Evolutionary conservation across 2,329 filamentous ascomycete genomes (phyloP), one percentile per base, ranked within the genome.

Genomic region (Colletotrichum gloeosporioides): DNA sequence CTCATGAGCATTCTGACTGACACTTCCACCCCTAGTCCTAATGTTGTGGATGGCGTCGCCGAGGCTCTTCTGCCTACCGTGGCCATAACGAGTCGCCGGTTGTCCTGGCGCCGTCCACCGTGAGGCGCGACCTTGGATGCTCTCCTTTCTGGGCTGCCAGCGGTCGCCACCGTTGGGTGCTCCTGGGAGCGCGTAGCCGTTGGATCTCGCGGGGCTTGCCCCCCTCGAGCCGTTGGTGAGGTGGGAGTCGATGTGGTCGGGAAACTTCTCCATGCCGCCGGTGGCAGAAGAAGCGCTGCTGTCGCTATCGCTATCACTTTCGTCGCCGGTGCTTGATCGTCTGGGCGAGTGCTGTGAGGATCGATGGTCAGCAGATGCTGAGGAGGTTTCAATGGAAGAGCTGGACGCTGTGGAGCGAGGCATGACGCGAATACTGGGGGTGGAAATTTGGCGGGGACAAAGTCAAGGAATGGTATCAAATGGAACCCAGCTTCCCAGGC

Each of bases 1-100:
- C 85, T 99, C 96, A 77, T 98, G 95, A 71, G 96, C 96, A 86
- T 98, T 98, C 83, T 96, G 95, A 86, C 93, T 96, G 80, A 98
- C 93, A 84, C 96, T 99, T 68, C 92, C 95, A 81, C 93, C 95
- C 80, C 96, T 91, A 49, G 91, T 93, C 79, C 95, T 90, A 80
- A 98, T 96, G 4, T 92, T 96, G 80, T 92, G 92, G 79, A 98
- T 91, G n/a, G 96, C 95, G 85, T 98, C 95, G 81, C 92, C 93
- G 80, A 98, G 91, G 85, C 96, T 98, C 89, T 96, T 98, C 83
- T 97, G 95, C 78, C 94, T 89, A 22, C 87, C 88, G 82, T 96
- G 95, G 79, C 92, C 87, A 59, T 71, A 71, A 25, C 76, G 76
- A 57, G 55, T 75, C 36, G 75, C 49, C 36, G 75, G 62, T 34